phyloP scores from a whole-genome alignment of 495 filamentous ascomycete species.

The Daldinia concentrica region DNA sequence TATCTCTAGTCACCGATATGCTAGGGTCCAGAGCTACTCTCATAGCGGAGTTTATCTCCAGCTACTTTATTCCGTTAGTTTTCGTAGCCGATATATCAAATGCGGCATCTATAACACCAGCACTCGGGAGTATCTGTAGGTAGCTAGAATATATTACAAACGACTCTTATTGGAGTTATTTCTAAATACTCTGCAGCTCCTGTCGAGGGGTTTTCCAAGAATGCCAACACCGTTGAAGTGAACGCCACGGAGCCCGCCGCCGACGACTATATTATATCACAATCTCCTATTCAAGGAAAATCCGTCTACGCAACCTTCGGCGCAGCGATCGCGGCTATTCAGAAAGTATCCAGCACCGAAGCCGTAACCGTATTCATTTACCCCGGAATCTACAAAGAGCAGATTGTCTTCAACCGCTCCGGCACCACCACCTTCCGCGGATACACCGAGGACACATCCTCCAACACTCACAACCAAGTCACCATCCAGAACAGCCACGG shows the following conservation, averaged over 20 bases:
- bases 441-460: constrained; percentile 37
- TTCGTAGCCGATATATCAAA: background rate
- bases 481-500: constrained; percentile 37
- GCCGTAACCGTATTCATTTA: constrained; percentile 43
- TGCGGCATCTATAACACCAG: background rate
- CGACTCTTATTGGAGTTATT: background rate
- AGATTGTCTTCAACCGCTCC: constrained; percentile 43
- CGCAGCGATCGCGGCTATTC: constrained; percentile 22
- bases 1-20: background rate
- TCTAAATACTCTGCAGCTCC: background rate
- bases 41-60: background rate
- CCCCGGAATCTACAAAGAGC: constrained; percentile 46
- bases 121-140: background rate
- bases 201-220: background rate
- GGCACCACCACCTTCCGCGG: constrained; percentile 48
- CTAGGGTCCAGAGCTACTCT: background rate
- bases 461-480: constrained; percentile 40
- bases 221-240: background rate
- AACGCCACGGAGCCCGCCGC: constrained; percentile 35
- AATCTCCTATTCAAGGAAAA: constrained; percentile 41
- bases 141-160: background rate
- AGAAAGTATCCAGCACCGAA: constrained; percentile 14
- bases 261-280: constrained; percentile 44
- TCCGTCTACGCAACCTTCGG: constrained; percentile 41
- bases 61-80: background rate